A percentile compares a stretch with the other conserved stretches of the same genome.
These are phyloP conservation scores for Zymoseptoria ardabiliae DNA, from an alignment of 2,329 filamentous ascomycete species.

Conservation along the genomic window DNA sequence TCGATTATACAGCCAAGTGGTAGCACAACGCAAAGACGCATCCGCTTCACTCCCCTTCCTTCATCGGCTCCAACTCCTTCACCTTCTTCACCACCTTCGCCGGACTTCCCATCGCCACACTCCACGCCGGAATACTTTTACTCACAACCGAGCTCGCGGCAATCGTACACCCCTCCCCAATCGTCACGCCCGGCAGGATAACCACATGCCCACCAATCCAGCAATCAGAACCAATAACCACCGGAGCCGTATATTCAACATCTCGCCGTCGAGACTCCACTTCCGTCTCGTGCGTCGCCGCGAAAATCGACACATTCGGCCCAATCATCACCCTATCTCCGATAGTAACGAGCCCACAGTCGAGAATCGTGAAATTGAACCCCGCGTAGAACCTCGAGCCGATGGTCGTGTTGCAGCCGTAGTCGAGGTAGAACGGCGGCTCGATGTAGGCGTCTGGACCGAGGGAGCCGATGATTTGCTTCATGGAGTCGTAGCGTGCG, in stretches of 20 bases:
- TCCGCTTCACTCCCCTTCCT: background rate
- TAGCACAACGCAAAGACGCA: background rate
- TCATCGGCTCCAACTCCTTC: slow-evolving; percentile 7
- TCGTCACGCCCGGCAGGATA: slow-evolving; percentile 20
- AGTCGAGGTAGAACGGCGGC: slow-evolving; percentile 56
- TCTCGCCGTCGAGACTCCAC: slow-evolving; percentile 42
- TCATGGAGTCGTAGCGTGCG: background rate
- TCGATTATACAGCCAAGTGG: background rate
- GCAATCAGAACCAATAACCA: slow-evolving; percentile 37
- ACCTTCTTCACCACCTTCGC: slow-evolving; percentile 20
- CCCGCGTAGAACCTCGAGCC: slow-evolving; percentile 59
- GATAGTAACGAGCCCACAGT: slow-evolving; percentile 47
- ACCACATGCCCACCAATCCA: slow-evolving; percentile 19
- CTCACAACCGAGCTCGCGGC: slow-evolving; percentile 18
- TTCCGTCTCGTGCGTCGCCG: slow-evolving; percentile 47
- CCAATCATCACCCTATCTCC: slow-evolving; percentile 48
- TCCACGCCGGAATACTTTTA: slow-evolving; percentile 16
- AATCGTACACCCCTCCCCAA: slow-evolving; percentile 20
- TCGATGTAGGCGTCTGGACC: slow-evolving; percentile 46
- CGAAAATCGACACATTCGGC: slow-evolving; percentile 46
- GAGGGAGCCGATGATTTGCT: slow-evolving; percentile 13
- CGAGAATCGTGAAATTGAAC: slow-evolving; percentile 48
- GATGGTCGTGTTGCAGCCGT: slow-evolving; percentile 57
- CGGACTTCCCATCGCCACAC: slow-evolving; percentile 19
- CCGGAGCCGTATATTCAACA: slow-evolving; percentile 44